Base-by-base conservation (phyloP, 2,329 filamentous ascomycete genomes). In the Penicillium sclerotigenum region DNA sequence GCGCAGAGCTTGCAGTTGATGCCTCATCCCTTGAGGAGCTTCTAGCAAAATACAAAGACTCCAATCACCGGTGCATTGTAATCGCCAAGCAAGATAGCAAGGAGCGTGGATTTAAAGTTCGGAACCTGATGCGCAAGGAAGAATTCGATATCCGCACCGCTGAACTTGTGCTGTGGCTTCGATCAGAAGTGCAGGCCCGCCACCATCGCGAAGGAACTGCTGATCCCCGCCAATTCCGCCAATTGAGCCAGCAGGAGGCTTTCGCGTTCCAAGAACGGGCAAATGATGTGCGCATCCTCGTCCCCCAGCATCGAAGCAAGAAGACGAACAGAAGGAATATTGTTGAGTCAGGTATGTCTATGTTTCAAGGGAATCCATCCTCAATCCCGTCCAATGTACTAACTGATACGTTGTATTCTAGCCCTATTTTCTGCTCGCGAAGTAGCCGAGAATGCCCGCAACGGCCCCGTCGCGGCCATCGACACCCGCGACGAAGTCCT, bases 251-350 rank as follows among this genome's bases (percentile, higher is more conserved):
- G 38, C 71, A 75, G 42, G 76, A 80, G 34, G 34, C 66, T 2
- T 64, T 62, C 26, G 41, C 67, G 3, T 65, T 70, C 1, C 70
- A 59, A 51, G 77, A 83, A 41, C 76, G 80, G 52, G 81, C 85
- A 56, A 87, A 88, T 63, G 88, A 93, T 54, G 91, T 97, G 43
- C 87, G 89, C 58, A 87, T 97, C n/a, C 81, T 97, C 4, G 83
- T 91, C 6, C 85, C 89, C 1, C 87, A 90, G 55, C 92, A 91
- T 47, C 86, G 87, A 65, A 91, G 87, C 73, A 97, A 96, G 75
- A 97, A 97, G 77, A 89, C 88, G 60, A 97, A 96, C 74, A 86
- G 93, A 51, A 86, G 87, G 68, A 87, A 87, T 28, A 91, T 97
- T 47, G 87, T 97, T 46, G 90, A 96, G 70, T 88, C 92, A 62